Conservation (phyloP, 2,329 filamentous ascomycete genomes). For the Diaporthe vexans region DNA sequence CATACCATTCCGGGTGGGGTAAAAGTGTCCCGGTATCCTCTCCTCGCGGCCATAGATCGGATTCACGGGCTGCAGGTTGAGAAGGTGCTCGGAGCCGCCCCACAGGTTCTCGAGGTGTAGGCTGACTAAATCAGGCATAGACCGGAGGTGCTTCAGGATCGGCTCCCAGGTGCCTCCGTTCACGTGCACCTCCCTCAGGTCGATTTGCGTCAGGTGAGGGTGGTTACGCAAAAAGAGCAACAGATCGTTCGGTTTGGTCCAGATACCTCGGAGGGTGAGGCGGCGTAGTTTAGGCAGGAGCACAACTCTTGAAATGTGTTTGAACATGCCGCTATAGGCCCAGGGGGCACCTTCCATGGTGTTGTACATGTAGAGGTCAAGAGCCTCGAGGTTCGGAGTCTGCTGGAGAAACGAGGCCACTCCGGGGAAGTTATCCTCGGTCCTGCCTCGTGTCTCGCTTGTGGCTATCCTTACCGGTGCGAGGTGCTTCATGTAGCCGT, state of each 20-base stretch:
- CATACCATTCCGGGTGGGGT: neutral
- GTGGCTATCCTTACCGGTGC: neutral
- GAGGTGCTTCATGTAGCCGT: slow-evolving; percentile 11
- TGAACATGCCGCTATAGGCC: neutral
- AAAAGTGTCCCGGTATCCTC: neutral
- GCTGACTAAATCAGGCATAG: neutral
- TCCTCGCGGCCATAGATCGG: neutral
- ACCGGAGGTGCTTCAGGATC: neutral
- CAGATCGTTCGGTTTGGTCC: neutral
- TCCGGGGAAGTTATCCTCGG: neutral
- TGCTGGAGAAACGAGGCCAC: slow-evolving; percentile 15
- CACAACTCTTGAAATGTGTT: neutral
- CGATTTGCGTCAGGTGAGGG: neutral
- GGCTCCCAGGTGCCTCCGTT: slow-evolving; percentile 1
- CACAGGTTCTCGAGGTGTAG: slow-evolving; percentile 34
- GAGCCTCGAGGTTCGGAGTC: slow-evolving; percentile 17
- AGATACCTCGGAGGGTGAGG: slow-evolving; percentile 24
- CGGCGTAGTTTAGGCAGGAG: slow-evolving; percentile 2
- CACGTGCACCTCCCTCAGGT: slow-evolving; percentile 20
- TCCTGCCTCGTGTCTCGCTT: neutral
- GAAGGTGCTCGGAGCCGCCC: slow-evolving; percentile 13
- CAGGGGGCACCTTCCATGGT: slow-evolving; percentile 2
- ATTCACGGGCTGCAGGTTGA: slow-evolving; percentile 17
- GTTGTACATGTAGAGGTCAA: slow-evolving; percentile 28
- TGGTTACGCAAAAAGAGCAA: slow-evolving; percentile 20